phyloP scores from a whole-genome alignment of 176 grass and related monocot species.

The Miscanthus lutarioriparius region DNA sequence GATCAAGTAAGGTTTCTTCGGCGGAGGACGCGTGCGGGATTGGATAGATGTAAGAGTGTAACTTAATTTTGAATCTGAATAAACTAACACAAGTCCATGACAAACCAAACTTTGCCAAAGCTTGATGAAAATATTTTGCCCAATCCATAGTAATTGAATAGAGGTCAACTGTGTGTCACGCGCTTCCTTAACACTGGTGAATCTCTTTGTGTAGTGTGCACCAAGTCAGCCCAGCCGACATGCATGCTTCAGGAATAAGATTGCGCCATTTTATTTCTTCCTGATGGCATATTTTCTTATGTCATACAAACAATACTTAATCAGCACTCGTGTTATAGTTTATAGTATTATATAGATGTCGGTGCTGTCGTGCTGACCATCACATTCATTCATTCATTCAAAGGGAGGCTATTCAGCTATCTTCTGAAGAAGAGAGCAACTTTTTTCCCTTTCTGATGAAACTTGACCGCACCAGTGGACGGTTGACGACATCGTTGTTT shows the following conservation, averaged over 20 bases:
- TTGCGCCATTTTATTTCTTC: not conserved
- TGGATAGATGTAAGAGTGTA: no score
- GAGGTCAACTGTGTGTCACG: not conserved
- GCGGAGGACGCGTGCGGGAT: no score
- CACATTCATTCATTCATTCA: not conserved
- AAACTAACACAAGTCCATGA: not conserved
- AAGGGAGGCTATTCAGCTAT: not conserved
- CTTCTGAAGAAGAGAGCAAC: not conserved
- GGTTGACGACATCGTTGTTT: no score
- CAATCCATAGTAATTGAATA: not conserved
- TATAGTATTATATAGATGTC: not conserved
- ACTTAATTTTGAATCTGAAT: not conserved
- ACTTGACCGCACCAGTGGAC: not conserved
- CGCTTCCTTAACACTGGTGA: not conserved
- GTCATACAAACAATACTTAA: not conserved
- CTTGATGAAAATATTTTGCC: not conserved
- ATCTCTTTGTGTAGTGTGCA: not conserved
- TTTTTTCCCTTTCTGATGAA: not conserved
- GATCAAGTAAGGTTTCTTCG: no score
- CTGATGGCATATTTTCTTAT: not conserved
- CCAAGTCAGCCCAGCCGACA: conserved; percentile 21
- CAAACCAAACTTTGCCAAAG: not conserved
- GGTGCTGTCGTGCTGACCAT: conserved; percentile 30
- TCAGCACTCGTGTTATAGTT: not conserved
- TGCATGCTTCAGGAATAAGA: conserved; percentile 24